Evolutionary conservation across 352 stramenopile genomes (phyloP), one percentile per base, ranked within the genome.

Genomic region (Aphanomyces stellatus): DNA sequence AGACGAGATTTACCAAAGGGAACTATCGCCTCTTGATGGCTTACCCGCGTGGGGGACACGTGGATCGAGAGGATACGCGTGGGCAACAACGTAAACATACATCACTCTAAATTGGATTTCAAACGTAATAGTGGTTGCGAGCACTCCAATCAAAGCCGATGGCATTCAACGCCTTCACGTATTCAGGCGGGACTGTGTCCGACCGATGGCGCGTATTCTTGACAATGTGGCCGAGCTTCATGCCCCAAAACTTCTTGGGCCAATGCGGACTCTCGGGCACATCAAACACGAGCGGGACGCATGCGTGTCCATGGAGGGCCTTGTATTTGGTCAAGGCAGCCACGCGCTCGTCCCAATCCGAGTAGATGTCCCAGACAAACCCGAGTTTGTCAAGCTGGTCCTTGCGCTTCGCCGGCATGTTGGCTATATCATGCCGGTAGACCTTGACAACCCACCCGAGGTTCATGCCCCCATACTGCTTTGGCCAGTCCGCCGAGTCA

Each of bases 261-360:
- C 57, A 65, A 25, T 90, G 81, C 62, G 91, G 89, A 1, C 93
- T 84, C 73, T 97, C 94, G 42, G 91, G 90, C 1, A 98, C 87
- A 27, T 91, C 85, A 69, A 96, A 98, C 22, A 82, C 82, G 73
- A 94, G 80, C 24, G 90, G 88, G 1, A 98, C 88, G 53, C 88
- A 72, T 53, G 91, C 81, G 72, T 98, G 90, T 22, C 88, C 90
- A 57, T 91, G 88, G 27, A 96, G 61, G 46, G 86, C 64, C 51
- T 83, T 80, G 77, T 95, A 98, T 1, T 57, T 72, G 30, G 81
- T 48, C 42, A 98, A 74, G 15, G 85, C 87, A 42, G 75, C 74
- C 35, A 90, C 43, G 28, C 41, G 57, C 3, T 53, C 15, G 1
- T 65, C 30, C 57, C 57, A 65, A 27, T 46, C 53, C 8, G 41